A percentile compares a stretch with the other conserved stretches of the same genome.
Conservation (phyloP, 176 grass and related monocot genomes). For the Musa schizocarpa region DNA sequence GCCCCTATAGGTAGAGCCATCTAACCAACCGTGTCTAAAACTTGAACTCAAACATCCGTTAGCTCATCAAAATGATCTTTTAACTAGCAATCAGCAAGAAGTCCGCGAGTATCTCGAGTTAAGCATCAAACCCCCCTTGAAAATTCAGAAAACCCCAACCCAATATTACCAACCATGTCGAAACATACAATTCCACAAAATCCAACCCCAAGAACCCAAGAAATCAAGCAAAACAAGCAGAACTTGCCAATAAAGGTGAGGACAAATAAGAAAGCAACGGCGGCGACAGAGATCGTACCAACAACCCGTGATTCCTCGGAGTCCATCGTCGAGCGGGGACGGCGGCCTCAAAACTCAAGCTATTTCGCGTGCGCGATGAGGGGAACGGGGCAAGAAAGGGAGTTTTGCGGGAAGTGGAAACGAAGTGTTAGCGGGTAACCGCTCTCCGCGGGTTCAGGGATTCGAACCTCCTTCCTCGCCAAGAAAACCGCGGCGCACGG, state of each 20-base stretch:
- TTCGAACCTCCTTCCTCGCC: not conserved
- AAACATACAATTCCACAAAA: not conserved
- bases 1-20: not conserved
- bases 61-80: not conserved
- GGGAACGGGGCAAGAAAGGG: not conserved
- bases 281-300: not conserved
- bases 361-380: too few relatives aligned
- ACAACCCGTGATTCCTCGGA: slow-evolving; percentile 6
- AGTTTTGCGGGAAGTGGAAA: not conserved
- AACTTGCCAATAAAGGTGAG: not conserved
- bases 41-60: not conserved
- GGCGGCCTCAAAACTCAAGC: not conserved
- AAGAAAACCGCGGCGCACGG: not conserved
- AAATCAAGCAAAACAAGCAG: not conserved
- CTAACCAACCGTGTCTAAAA: not conserved
- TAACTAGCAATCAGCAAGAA: not conserved
- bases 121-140: not conserved
- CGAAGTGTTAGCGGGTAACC: not conserved
- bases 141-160: not conserved
- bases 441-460: not conserved
- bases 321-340: not conserved
- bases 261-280: not conserved
- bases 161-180: not conserved
- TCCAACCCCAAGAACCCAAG: not conserved
- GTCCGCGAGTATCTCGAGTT: too few relatives aligned